A percentile compares a stretch with the other conserved stretches of the same genome.
Evolutionary conservation across 441 rosid genomes (phyloP).

Genomic region (Euphorbia schlechtendalii): DNA sequence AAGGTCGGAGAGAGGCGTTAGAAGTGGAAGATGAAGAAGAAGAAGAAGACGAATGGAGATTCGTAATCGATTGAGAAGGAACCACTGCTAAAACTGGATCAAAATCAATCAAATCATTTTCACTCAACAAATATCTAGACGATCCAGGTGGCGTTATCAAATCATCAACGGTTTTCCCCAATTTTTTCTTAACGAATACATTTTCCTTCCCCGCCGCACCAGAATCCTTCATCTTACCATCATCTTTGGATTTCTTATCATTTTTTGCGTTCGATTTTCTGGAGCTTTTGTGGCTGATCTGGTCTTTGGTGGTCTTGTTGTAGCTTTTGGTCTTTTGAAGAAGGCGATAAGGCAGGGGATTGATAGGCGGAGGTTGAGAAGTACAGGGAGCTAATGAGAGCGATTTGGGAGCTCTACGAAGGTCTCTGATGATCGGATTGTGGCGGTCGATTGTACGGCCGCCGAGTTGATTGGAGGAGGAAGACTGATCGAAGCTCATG

Average conservation of each 20-base stretch:
- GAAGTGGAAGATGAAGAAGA: conserved; percentile 34
- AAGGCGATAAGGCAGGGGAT: conserved; percentile 48
- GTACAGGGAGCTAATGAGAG: conserved; percentile 46
- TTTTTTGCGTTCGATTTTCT: conserved; percentile 18
- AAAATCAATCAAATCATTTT: conserved; percentile 29
- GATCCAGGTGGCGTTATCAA: conserved; percentile 69
- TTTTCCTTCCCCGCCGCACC: neutral
- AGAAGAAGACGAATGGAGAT: conserved; percentile 25
- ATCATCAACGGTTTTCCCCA: conserved; percentile 27
- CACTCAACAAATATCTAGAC: conserved; percentile 56
- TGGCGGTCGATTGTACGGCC: conserved; percentile 86
- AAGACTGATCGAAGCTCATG: conserved; percentile 47
- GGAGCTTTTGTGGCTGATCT: conserved; percentile 25
- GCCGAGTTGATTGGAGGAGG: conserved; percentile 39
- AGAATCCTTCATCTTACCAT: conserved; percentile 18
- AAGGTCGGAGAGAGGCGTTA: conserved; percentile 20
- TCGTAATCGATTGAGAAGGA: conserved; percentile 29
- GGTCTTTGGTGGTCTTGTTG: conserved; percentile 14
- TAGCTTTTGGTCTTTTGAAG: conserved; percentile 31
- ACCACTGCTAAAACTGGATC: conserved; percentile 45
- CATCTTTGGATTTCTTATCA: no score
- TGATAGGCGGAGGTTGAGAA: conserved; percentile 42
- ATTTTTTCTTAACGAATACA: conserved; percentile 19
- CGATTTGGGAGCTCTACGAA: conserved; percentile 49
- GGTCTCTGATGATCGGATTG: conserved; percentile 83